Evolutionary conservation across 257 asterid species (phyloP), one percentile per base, ranked within the genome.

Genomic region (Ehretia macrophylla): DNA sequence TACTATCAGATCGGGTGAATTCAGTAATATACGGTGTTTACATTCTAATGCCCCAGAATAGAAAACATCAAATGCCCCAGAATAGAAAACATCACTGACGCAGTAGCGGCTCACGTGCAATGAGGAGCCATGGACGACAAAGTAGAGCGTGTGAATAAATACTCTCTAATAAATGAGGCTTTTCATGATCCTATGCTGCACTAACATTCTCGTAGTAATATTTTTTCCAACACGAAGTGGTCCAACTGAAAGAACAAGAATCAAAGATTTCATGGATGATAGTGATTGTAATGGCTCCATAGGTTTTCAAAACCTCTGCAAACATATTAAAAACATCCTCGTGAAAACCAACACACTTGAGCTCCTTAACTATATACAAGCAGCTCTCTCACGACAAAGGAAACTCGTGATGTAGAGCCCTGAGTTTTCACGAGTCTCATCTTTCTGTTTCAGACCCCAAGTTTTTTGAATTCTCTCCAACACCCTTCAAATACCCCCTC

Each of bases 401-500:
- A 89, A 72, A 75, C 97, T 80, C 97, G 98, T 88, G 95, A 92
- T 68, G 80, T 61, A 75, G 81, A 82, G 94, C 95, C 79, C 95
- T 74, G 71, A 62, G 61, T 70, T 68, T 74, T 83, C 95, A 90
- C 94, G 83, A 81, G 95, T 71, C 81, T 65, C 83, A 62, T 71
- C 68, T 64, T 62, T 69, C n/a, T 71, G 52, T 65, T 75, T 57
- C 80, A 71, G 67, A 62, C 38, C n/a, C n/a, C 72, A 56, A 64
- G 48, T 12, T 58, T n/a, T 66, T 59, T 62, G 55, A 58, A 23
- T 59, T 58, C 73, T 56, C 77, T 66, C 27, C 75, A n/a, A 17
- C 68, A 14, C 47, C 83, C 85, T 78, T 75, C 91, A 86, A 84
- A 90, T 81, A 83, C 91, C 87, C 71, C 62, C 0, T 23, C 37